phyloP scores from a whole-genome alignment of 1,284 basidiomycete genomes.

The Tranzscheliella williamsii region DNA sequence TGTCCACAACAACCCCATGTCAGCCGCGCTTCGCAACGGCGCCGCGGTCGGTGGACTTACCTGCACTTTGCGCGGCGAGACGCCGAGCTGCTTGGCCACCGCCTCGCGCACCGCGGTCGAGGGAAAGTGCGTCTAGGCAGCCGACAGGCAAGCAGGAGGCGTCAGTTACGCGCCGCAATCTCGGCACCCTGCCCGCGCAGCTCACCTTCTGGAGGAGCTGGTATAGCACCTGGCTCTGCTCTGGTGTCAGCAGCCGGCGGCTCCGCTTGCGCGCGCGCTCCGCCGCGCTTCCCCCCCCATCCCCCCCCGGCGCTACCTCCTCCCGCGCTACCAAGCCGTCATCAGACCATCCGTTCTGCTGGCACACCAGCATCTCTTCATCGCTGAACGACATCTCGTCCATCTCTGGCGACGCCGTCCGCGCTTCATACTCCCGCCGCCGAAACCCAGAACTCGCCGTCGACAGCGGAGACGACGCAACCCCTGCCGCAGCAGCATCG shows the following conservation, averaged over 20 bases:
- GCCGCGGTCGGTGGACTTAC: slow-evolving; percentile 7
- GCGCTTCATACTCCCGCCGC: too few species aligned
- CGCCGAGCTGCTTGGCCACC: slow-evolving; percentile 34
- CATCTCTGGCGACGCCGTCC: background rate
- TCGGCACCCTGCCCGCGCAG: too few species aligned
- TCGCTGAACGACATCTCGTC: slow-evolving; percentile 14
- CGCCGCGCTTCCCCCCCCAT: background rate
- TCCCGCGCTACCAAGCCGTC: too few species aligned
- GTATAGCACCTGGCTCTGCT: slow-evolving; percentile 46
- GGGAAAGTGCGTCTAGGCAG: slow-evolving; percentile 45
- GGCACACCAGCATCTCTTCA: slow-evolving; percentile 26
- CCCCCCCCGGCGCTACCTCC: too few species aligned
- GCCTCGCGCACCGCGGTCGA: slow-evolving; percentile 44
- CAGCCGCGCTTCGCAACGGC: background rate
- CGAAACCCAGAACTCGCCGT: too few species aligned
- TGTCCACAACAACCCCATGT: background rate
- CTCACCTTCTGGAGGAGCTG: slow-evolving; percentile 39
- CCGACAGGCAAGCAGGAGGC: background rate
- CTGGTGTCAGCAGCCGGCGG: slow-evolving; percentile 27
- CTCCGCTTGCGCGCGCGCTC: slow-evolving; percentile 3
- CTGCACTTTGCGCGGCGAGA: slow-evolving; percentile 50
- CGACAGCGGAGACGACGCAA: too few species aligned
- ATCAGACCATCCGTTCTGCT: slow-evolving; percentile 8
- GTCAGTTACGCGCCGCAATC: too few species aligned
- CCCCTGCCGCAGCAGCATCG: too few species aligned